Evolutionary conservation across 2,329 filamentous ascomycete species (phyloP).

Genomic region (Microdochium trichocladiopsis): DNA sequence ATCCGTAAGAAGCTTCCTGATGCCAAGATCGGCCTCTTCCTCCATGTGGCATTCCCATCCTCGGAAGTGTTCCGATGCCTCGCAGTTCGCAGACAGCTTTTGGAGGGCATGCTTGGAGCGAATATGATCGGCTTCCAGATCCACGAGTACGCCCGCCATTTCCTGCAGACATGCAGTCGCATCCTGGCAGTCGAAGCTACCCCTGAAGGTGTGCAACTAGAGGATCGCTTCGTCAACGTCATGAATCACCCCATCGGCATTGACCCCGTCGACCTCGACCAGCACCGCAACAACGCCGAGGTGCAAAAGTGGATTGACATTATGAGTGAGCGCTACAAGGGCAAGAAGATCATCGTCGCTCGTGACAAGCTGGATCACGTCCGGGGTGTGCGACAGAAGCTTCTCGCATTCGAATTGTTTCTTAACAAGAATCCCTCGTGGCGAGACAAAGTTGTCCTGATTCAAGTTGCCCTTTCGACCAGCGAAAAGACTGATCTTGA

Average conservation of each 20-base stretch:
- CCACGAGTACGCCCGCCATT: slow-evolving; percentile 87
- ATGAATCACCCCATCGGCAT: slow-evolving; percentile 84
- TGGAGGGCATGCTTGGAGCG: slow-evolving; percentile 88
- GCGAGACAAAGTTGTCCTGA: slow-evolving; percentile 80
- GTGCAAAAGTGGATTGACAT: slow-evolving; percentile 74
- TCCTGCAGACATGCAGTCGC: slow-evolving; percentile 90
- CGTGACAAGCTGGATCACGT: slow-evolving; percentile 93
- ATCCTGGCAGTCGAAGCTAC: slow-evolving; percentile 86
- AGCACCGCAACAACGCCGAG: slow-evolving; percentile 63
- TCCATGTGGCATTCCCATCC: slow-evolving; percentile 92
- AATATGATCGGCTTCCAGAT: slow-evolving; percentile 94
- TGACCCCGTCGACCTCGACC: slow-evolving; percentile 68
- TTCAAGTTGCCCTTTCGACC: slow-evolving; percentile 88
- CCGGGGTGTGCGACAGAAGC: slow-evolving; percentile 86
- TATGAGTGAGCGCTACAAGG: slow-evolving; percentile 77
- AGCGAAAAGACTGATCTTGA: slow-evolving; percentile 85
- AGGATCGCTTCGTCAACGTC: slow-evolving; percentile 90
- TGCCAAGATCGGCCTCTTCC: slow-evolving; percentile 91
- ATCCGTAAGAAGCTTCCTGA: slow-evolving; percentile 84
- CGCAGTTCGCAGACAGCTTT: slow-evolving; percentile 75
- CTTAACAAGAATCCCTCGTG: slow-evolving; percentile 89
- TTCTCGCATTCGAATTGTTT: slow-evolving; percentile 87
- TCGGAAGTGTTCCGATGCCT: slow-evolving; percentile 94
- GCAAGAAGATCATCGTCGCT: slow-evolving; percentile 85
- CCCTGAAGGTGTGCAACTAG: slow-evolving; percentile 79